phyloP scores from a whole-genome alignment of 106 monocot species.

The Ottelia alismoides region DNA sequence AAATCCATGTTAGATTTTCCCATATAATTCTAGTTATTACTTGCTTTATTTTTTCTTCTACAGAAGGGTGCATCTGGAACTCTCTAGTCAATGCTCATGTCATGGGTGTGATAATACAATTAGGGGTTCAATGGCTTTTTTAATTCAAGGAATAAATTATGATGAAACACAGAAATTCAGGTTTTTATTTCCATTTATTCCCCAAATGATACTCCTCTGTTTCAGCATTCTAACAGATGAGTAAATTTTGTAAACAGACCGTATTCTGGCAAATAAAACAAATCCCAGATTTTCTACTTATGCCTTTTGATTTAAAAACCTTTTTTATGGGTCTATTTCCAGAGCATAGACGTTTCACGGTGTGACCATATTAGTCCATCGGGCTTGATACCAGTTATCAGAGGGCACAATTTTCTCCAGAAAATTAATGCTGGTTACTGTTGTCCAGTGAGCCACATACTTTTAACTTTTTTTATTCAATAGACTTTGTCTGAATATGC shows the following conservation, averaged over 20 bases:
- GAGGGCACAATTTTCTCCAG: constrained; percentile 45
- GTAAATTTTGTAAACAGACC: too few species aligned
- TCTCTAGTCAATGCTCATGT: too few species aligned
- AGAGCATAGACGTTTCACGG: constrained; percentile 66
- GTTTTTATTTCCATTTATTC: not conserved
- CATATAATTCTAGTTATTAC: too few species aligned
- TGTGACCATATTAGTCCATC: constrained; percentile 48
- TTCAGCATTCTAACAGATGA: too few species aligned
- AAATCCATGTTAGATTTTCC: too few species aligned
- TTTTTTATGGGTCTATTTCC: constrained; percentile 10
- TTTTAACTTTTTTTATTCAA: not conserved
- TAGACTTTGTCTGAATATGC: too few species aligned
- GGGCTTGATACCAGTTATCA: constrained; percentile 49
- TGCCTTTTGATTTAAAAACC: not conserved
- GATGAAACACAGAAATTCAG: not conserved
- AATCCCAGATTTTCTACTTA: not conserved
- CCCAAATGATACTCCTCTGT: not conserved
- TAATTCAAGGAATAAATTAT: too few species aligned
- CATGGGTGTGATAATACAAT: too few species aligned
- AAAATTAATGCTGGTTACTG: constrained; percentile 57
- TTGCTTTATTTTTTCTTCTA: too few species aligned
- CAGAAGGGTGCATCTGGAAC: too few species aligned
- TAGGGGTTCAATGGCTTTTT: too few species aligned
- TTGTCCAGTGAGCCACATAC: constrained; percentile 27
- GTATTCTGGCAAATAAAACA: not conserved